Conservation (phyloP, 164 flowering plant species). For the Dillenia suffruticosa region DNA sequence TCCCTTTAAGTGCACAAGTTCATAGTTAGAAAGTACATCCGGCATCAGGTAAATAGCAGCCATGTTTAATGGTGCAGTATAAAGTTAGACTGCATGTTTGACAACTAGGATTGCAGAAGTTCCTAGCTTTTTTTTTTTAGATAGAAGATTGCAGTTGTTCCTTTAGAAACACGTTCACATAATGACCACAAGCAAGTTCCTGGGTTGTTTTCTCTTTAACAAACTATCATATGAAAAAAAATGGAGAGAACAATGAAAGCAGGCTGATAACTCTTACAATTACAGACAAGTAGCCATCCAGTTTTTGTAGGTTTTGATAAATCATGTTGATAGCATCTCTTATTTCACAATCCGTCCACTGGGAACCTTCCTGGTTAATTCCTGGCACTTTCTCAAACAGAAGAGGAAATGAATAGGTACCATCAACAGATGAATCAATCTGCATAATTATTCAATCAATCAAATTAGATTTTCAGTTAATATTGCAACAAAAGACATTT, state of each 20-base stretch:
- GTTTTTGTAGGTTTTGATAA: slow-evolving; percentile 59
- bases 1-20: too few species aligned
- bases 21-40: too few species aligned
- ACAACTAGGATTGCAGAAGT: too few species aligned
- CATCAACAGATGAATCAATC: slow-evolving; percentile 55
- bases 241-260: neutral
- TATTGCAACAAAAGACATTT: too few species aligned
- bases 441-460: slow-evolving; percentile 29
- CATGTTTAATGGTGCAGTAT: too few species aligned
- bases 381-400: slow-evolving; percentile 69
- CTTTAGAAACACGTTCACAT: neutral
- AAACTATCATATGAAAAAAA: neutral
- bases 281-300: slow-evolving; percentile 56
- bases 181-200: too few species aligned
- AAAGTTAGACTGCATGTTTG: too few species aligned
- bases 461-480: too few species aligned
- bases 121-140: too few species aligned
- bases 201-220: neutral
- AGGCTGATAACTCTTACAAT: slow-evolving; percentile 42
- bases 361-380: slow-evolving; percentile 59
- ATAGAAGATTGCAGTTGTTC: neutral
- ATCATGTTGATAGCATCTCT: slow-evolving; percentile 65
- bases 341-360: slow-evolving; percentile 71
- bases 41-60: too few species aligned
- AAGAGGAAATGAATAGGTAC: slow-evolving; percentile 36